These are phyloP conservation scores for Giardia duodenalis DNA, from an alignment of 208 protist genomes.

Conservation along the genomic window DNA sequence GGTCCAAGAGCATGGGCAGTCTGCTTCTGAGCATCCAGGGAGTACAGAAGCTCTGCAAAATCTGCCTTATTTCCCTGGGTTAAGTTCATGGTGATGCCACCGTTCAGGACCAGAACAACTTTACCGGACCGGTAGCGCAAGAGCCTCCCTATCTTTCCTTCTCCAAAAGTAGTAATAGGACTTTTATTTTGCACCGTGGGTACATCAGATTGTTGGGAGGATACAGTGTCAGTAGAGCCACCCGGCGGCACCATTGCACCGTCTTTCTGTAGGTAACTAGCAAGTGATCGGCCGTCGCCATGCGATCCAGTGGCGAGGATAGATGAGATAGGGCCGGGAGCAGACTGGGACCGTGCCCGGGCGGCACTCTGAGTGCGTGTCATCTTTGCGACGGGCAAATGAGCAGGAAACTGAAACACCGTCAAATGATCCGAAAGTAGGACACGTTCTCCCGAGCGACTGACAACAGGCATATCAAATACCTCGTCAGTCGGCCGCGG, in stretches of 20 bases:
- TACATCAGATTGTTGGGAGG: background rate
- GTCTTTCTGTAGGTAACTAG: background rate
- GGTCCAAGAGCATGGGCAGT: background rate
- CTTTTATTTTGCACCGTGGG: background rate
- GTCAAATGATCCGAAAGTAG: no score
- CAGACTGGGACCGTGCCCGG: no score
- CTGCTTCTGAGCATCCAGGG: background rate
- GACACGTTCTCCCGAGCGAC: no score
- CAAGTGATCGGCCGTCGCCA: no score
- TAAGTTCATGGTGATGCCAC: background rate
- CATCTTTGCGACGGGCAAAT: no score
- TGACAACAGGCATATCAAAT: no score
- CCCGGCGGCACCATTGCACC: background rate
- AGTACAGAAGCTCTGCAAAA: background rate
- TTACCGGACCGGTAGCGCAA: background rate
- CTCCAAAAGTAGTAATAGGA: background rate
- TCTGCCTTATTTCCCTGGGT: background rate
- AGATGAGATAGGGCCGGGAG: background rate
- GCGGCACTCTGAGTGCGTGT: no score
- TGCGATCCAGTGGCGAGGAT: background rate
- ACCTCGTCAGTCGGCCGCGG: no score
- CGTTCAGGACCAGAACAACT: background rate
- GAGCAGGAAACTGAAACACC: no score
- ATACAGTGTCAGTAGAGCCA: background rate
- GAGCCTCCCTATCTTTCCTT: background rate